Conservation (phyloP, 2,329 filamentous ascomycete genomes). For the Periglandula ipomoeae region DNA sequence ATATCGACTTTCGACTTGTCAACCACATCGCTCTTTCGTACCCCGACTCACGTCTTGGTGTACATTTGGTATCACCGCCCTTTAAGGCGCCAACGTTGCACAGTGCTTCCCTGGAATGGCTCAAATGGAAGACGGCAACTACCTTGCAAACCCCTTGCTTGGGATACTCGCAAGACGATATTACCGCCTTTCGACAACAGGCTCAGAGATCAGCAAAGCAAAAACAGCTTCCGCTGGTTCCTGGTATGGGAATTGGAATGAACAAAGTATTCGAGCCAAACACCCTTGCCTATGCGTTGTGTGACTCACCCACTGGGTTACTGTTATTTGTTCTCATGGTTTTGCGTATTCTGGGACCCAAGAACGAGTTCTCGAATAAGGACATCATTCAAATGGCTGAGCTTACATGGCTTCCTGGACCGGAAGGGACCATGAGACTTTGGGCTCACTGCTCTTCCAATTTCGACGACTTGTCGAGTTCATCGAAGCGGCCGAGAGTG, state of each 20-base stretch:
- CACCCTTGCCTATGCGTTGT: conserved; percentile 49
- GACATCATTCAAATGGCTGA: conserved; percentile 53
- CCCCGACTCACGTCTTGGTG: conserved; percentile 43
- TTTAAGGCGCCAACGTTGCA: conserved; percentile 38
- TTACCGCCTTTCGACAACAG: conserved; percentile 29
- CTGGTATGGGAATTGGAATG: conserved; percentile 19
- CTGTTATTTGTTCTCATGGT: conserved; percentile 44
- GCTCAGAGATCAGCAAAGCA: conserved; percentile 6
- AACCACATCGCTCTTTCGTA: conserved; percentile 39
- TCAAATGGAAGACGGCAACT: conserved; percentile 47
- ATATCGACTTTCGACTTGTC: conserved; percentile 43
- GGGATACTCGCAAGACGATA: conserved; percentile 46
- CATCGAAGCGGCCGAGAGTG: conserved; percentile 27
- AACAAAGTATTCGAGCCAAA: conserved; percentile 36
- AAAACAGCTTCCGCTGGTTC: conserved; percentile 11
- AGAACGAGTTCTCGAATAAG: conserved; percentile 32
- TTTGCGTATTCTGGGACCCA: conserved; percentile 31
- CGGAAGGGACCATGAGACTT: conserved; percentile 50
- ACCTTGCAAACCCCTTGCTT: conserved; percentile 39
- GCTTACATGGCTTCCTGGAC: conserved; percentile 58
- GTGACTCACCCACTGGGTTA: conserved; percentile 51
- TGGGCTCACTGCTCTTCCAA: conserved; percentile 36
- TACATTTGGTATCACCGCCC: conserved; percentile 51
- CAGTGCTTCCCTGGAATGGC: conserved; percentile 36
- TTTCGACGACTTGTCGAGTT: conserved; percentile 18